phyloP scores from a whole-genome alignment of 495 filamentous ascomycete species.

The Durotheca rogersii region DNA sequence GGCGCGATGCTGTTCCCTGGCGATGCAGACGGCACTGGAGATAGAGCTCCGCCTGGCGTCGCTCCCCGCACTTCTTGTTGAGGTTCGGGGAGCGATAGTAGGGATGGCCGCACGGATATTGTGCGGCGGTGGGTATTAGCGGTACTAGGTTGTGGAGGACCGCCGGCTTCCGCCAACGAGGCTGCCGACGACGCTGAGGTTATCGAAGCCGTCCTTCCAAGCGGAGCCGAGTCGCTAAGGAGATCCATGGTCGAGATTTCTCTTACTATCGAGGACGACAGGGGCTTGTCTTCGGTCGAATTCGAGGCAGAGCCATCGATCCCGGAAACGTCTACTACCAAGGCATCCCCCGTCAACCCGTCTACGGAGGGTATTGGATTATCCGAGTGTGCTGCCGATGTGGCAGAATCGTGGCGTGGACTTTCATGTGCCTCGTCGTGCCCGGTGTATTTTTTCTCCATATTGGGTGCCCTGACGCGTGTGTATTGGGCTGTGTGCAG shows the following conservation, averaged over 20 bases:
- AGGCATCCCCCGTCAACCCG: conserved; percentile 14
- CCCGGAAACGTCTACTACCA: conserved; percentile 17
- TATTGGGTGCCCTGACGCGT: conserved; percentile 19
- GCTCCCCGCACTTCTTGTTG: conserved; percentile 13
- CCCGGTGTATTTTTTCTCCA: conserved; percentile 22
- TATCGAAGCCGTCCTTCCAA: conserved; percentile 26
- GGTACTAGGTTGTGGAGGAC: background rate
- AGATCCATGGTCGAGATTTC: conserved; percentile 26
- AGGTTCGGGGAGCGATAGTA: conserved; percentile 24
- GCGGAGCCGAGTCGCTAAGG: conserved; percentile 27
- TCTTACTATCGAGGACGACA: conserved; percentile 9
- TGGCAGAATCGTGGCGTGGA: conserved; percentile 14
- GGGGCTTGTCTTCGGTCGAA: conserved; percentile 21
- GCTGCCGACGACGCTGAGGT: conserved; percentile 21
- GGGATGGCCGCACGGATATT: conserved; percentile 26
- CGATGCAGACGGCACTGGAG: conserved; percentile 29
- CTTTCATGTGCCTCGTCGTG: conserved; percentile 13
- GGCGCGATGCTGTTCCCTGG: conserved; percentile 16
- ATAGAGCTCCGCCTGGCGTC: conserved; percentile 15
- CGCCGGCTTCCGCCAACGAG: conserved; percentile 16
- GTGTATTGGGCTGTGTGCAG: background rate
- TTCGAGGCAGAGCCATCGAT: conserved; percentile 17
- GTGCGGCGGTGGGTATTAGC: conserved; percentile 13
- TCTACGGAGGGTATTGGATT: conserved; percentile 19
- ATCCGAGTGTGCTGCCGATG: conserved; percentile 12